Evolutionary conservation across 202 grass and related monocot genomes (phyloP).

Genomic region (Zoysia matrella): DNA sequence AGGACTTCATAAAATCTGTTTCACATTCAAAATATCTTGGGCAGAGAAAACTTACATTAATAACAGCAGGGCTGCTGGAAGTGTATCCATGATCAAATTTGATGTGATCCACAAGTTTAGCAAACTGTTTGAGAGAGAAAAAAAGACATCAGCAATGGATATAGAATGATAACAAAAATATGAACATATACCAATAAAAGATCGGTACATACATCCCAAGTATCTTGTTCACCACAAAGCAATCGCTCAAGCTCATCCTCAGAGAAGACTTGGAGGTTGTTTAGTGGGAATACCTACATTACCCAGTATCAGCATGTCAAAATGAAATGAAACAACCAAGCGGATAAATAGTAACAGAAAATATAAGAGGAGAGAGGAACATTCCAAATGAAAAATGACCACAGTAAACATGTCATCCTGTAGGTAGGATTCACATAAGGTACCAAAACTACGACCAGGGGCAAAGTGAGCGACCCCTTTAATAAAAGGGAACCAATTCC

Average conservation of each 20-base stretch:
- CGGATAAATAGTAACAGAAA: not conserved
- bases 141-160: conserved; percentile 45
- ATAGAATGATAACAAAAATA: conserved; percentile 16
- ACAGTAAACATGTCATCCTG: conserved; percentile 10
- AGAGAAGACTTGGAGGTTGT: conserved; percentile 71
- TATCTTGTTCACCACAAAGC: conserved; percentile 90
- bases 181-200: conserved; percentile 46
- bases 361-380: conserved; percentile 6
- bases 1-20: conserved; percentile 19
- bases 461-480: not conserved
- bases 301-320: conserved; percentile 17
- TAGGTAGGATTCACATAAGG: conserved; percentile 1
- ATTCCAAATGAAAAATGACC: conserved; percentile 16
- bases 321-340: conserved; percentile 28
- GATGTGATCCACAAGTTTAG: conserved; percentile 89
- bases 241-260: conserved; percentile 85
- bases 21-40: conserved; percentile 18
- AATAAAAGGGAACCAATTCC: not conserved
- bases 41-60: conserved; percentile 66
- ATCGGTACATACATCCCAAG: conserved; percentile 78
- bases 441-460: conserved; percentile 18
- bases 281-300: conserved; percentile 83
- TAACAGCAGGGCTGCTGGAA: conserved; percentile 70
- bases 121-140: conserved; percentile 60
- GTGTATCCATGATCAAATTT: conserved; percentile 99